Evolutionary conservation across 2,329 filamentous ascomycete genomes (phyloP).

Genomic region (Colletotrichum sp.): DNA sequence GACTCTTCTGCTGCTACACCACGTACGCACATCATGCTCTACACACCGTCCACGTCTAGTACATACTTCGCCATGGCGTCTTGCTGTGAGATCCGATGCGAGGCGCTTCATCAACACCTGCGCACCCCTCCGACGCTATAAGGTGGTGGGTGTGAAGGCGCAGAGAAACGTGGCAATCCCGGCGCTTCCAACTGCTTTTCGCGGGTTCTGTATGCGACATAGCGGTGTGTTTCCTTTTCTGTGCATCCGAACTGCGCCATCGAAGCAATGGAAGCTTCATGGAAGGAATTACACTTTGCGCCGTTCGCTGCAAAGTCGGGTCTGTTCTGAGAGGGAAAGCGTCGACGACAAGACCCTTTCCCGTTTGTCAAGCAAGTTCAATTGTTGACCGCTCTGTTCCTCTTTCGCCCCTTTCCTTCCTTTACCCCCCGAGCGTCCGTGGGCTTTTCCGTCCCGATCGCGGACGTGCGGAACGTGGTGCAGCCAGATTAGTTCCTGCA

Average conservation of each 20-base stretch:
- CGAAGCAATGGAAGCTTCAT: constrained; percentile 1
- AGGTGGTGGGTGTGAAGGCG: not conserved
- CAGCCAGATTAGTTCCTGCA: not conserved
- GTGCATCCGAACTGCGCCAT: not conserved
- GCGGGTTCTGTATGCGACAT: not conserved
- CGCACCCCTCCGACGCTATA: not conserved
- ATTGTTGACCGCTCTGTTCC: not conserved
- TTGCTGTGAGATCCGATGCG: not conserved
- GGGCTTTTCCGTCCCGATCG: not conserved
- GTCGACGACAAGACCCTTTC: not conserved
- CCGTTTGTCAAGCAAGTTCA: not conserved
- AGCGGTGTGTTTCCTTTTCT: not conserved
- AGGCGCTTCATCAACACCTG: not conserved
- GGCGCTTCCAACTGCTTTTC: not conserved
- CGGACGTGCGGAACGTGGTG: not conserved
- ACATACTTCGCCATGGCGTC: not conserved
- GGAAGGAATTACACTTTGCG: constrained; percentile 16
- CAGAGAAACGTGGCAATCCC: not conserved
- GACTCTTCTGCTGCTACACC: not conserved
- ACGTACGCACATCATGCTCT: not conserved
- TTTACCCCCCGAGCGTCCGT: not conserved
- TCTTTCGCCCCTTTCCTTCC: not conserved
- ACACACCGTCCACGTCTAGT: not conserved
- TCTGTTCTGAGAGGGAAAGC: not conserved
- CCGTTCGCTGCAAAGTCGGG: not conserved